phyloP scores from a whole-genome alignment of 2,329 filamentous ascomycete species.

The Hymenoscyphus linearis region DNA sequence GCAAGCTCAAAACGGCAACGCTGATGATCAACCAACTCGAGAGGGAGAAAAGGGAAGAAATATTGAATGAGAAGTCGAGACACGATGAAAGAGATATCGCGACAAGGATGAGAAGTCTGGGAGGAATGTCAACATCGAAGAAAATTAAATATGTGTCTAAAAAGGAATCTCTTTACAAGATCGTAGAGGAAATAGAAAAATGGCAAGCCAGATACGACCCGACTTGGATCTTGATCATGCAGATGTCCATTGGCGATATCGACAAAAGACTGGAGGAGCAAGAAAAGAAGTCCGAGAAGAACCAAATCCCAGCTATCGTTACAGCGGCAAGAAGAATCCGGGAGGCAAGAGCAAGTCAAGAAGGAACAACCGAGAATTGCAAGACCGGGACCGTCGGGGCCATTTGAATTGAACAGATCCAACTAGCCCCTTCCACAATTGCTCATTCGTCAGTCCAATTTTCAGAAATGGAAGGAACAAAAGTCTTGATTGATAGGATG shows the following conservation, averaged over 20 bases:
- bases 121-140: not conserved
- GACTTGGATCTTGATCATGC: slow-evolving; percentile 21
- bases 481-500: not conserved
- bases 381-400: too few relatives aligned
- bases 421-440: not conserved
- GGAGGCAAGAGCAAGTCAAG: not conserved
- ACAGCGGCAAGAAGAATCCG: not conserved
- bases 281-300: not conserved
- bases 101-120: not conserved
- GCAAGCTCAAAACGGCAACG: slow-evolving; percentile 20
- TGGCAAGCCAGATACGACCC: slow-evolving; percentile 24
- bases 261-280: slow-evolving; percentile 16
- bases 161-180: slow-evolving; percentile 12
- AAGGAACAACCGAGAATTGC: not conserved
- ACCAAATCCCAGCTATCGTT: not conserved
- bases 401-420: not conserved
- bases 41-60: slow-evolving; percentile 3
- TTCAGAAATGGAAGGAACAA: not conserved
- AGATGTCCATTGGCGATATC: slow-evolving; percentile 11
- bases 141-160: slow-evolving; percentile 15
- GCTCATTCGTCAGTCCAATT: not conserved
- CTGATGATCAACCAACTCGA: slow-evolving; percentile 14
- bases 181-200: slow-evolving; percentile 21
- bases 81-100: not conserved
- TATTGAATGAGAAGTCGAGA: not conserved